A percentile compares a stretch with the other conserved stretches of the same genome.
phyloP scores from a whole-genome alignment of 1,139 yeast species.

The Taphrina wiesneri region DNA sequence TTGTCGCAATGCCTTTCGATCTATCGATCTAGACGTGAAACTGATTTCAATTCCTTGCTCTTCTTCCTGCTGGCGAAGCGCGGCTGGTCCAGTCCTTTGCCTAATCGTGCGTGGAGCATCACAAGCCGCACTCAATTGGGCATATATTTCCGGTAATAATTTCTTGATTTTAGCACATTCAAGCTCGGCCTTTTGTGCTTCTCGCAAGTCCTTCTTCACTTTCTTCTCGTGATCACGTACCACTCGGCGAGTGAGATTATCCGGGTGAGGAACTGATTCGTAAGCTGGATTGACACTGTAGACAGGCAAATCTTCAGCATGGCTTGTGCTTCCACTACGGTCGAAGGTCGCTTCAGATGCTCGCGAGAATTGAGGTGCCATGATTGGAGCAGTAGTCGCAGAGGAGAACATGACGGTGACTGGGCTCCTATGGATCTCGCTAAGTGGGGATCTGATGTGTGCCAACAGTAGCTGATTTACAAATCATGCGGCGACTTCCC shows the following conservation, averaged over 20 bases:
- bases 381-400: neutral
- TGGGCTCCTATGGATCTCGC: too few relatives aligned
- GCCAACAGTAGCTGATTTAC: too few relatives aligned
- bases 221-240: conserved; percentile 12
- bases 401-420: neutral
- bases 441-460: too few relatives aligned
- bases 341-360: neutral
- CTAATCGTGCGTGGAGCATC: conserved; percentile 7
- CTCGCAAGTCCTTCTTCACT: conserved; percentile 15
- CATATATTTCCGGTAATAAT: conserved; percentile 18
- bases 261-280: conserved; percentile 15
- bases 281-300: conserved; percentile 24
- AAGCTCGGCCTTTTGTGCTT: conserved; percentile 8
- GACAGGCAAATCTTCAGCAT: conserved; percentile 22
- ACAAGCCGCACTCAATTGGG: conserved; percentile 20
- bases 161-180: conserved; percentile 14
- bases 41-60: conserved; percentile 19
- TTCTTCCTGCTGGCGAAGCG: conserved; percentile 13
- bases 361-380: neutral
- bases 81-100: conserved; percentile 11
- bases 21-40: conserved; percentile 7
- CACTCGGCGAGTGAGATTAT: conserved; percentile 11
- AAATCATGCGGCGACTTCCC: neutral
- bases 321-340: neutral
- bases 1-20: conserved; percentile 19